These are phyloP conservation scores for Ilex paraguariensis DNA, from an alignment of 305 asterid species.

Conservation along the genomic window DNA sequence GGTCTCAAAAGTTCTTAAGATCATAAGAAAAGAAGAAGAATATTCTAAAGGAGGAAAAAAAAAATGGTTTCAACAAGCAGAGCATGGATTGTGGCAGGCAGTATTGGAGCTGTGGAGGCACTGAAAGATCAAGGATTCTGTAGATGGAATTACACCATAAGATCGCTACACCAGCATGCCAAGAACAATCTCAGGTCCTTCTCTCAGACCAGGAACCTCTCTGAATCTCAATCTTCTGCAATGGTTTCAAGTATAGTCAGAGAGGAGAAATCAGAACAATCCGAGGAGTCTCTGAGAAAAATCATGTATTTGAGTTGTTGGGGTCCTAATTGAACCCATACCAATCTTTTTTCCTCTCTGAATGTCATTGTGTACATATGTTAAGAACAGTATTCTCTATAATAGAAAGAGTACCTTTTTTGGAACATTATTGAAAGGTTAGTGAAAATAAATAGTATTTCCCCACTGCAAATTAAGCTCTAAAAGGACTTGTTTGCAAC, in stretches of 20 bases:
- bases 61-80: neutral
- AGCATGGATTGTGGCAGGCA: constrained; percentile 12
- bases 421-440: too few relatives aligned
- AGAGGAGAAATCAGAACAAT: too few relatives aligned
- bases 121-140: constrained; percentile 23
- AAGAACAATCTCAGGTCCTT: constrained; percentile 13
- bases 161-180: constrained; percentile 16
- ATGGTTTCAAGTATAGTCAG: neutral
- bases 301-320: constrained; percentile 15
- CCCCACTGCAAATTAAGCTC: too few relatives aligned
- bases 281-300: constrained; percentile 7
- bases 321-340: constrained; percentile 6
- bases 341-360: too few relatives aligned
- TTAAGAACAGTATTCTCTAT: too few relatives aligned
- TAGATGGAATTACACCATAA: constrained; percentile 23
- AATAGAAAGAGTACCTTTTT: too few relatives aligned
- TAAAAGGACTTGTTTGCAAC: too few relatives aligned
- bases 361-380: too few relatives aligned
- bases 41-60: too few relatives aligned
- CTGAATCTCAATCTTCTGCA: constrained; percentile 4
- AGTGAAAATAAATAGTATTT: too few relatives aligned
- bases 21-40: too few relatives aligned
- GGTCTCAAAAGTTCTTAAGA: too few relatives aligned
- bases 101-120: constrained; percentile 19
- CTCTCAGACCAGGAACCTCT: constrained; percentile 12